These are phyloP conservation scores for Termitomyces sp. DNA, from an alignment of 768 basidiomycete genomes.

Conservation along the genomic window DNA sequence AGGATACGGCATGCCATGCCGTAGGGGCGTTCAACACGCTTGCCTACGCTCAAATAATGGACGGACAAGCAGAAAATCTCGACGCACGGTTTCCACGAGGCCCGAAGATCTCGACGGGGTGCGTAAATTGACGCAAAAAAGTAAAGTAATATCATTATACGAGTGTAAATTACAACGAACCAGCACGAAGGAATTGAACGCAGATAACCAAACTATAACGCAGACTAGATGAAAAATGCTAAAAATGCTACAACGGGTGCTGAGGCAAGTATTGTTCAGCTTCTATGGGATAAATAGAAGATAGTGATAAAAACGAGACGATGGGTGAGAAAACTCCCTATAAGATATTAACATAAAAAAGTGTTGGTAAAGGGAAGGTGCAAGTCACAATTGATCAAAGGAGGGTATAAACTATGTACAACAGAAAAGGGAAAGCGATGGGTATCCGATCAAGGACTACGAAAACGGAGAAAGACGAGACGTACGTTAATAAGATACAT, in stretches of 20 bases:
- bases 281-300: slow-evolving; percentile 16
- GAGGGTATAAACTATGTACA: slow-evolving; percentile 29
- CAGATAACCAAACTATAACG: slow-evolving; percentile 10
- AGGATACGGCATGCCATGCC: background rate
- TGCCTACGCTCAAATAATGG: background rate
- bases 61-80: background rate
- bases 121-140: background rate
- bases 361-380: slow-evolving; percentile 11
- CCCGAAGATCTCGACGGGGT: background rate
- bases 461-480: slow-evolving; percentile 4
- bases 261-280: slow-evolving; percentile 15
- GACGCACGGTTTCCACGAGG: slow-evolving; percentile 15
- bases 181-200: slow-evolving; percentile 11
- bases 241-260: slow-evolving; percentile 17
- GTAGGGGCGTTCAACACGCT: background rate
- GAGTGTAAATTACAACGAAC: slow-evolving; percentile 1
- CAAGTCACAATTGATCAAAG: slow-evolving; percentile 17
- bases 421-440: slow-evolving; percentile 10
- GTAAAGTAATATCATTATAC: slow-evolving; percentile 11
- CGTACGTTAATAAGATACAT: slow-evolving; percentile 25
- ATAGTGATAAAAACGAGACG: slow-evolving; percentile 12
- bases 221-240: slow-evolving; percentile 6
- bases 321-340: slow-evolving; percentile 19
- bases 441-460: slow-evolving; percentile 13
- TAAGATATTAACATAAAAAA: slow-evolving; percentile 9